These are phyloP conservation scores for Xylaria castorea DNA, from an alignment of 495 filamentous ascomycete genomes.

Conservation along the genomic window DNA sequence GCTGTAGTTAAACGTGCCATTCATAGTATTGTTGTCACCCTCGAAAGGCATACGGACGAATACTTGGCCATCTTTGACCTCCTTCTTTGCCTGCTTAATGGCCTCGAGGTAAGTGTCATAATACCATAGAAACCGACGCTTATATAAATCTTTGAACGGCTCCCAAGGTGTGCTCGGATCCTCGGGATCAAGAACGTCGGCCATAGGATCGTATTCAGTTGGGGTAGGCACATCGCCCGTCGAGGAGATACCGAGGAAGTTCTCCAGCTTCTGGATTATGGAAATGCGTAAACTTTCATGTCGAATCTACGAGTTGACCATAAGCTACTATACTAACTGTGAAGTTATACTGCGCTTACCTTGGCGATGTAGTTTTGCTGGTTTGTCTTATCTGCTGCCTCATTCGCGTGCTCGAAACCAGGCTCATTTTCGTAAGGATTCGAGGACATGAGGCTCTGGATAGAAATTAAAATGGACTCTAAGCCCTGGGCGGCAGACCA, in stretches of 20 bases:
- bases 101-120: constrained; percentile 81
- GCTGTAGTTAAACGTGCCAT: constrained; percentile 83
- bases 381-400: constrained; percentile 70
- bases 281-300: constrained; percentile 90
- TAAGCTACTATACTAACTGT: constrained; percentile 7
- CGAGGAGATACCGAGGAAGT: constrained; percentile 68
- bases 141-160: constrained; percentile 88
- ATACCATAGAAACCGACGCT: constrained; percentile 95
- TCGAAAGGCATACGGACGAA: constrained; percentile 91
- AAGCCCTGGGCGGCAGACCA: constrained; percentile 97
- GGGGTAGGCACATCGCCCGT: constrained; percentile 43
- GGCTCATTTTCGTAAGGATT: constrained; percentile 98
- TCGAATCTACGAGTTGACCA: constrained; percentile 67
- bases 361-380: constrained; percentile 86
- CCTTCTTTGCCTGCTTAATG: constrained; percentile 67
- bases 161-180: constrained; percentile 64
- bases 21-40: constrained; percentile 77
- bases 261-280: constrained; percentile 84
- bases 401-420: constrained; percentile 80
- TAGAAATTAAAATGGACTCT: constrained; percentile 92
- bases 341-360: constrained; percentile 52
- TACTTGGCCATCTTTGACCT: constrained; percentile 61
- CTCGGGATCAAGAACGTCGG: constrained; percentile 50
- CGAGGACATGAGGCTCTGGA: constrained; percentile 91
- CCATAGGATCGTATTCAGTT: constrained; percentile 57